These are phyloP conservation scores for Blyttiomyces sp. DNA, from an alignment of 371 early-diverging fungal genomes.

Conservation along the genomic window DNA sequence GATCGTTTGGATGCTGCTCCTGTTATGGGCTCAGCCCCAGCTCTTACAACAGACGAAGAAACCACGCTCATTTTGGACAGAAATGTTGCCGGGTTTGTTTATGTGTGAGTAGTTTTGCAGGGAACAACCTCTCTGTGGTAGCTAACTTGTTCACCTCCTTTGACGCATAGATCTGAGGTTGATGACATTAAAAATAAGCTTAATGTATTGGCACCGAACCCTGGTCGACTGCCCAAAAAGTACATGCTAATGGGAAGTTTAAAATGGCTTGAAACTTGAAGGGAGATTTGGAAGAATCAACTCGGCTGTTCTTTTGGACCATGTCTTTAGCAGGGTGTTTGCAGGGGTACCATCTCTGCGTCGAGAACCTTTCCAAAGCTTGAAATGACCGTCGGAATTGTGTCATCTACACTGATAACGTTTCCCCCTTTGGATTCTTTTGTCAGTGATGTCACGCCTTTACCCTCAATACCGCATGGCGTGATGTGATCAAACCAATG, in stretches of 20 bases:
- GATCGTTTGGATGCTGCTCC: constrained; percentile 28
- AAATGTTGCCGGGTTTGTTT: constrained; percentile 83
- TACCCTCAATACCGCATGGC: constrained; percentile 84
- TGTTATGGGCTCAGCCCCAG: constrained; percentile 17
- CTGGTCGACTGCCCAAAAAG: constrained; percentile 80
- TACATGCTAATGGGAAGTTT: constrained; percentile 78
- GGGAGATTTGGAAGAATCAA: not conserved
- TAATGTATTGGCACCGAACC: constrained; percentile 82
- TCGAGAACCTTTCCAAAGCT: constrained; percentile 36
- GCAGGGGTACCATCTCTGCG: constrained; percentile 25
- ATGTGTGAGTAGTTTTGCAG: constrained; percentile 58
- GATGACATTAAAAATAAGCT: constrained; percentile 75
- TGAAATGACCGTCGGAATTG: constrained; percentile 30
- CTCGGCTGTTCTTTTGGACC: no score
- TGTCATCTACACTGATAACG: constrained; percentile 23
- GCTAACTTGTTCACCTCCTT: not conserved
- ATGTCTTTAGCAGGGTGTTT: no score
- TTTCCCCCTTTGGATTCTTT: constrained; percentile 33
- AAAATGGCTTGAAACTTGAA: constrained; percentile 80
- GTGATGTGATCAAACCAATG: constrained; percentile 83
- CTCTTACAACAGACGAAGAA: constrained; percentile 56
- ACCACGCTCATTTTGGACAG: constrained; percentile 58
- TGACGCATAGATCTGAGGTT: constrained; percentile 68
- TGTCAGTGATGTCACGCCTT: constrained; percentile 71
- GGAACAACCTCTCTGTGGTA: not conserved